phyloP scores from a whole-genome alignment of 1,284 basidiomycete species.

The Tausonia pullulans region DNA sequence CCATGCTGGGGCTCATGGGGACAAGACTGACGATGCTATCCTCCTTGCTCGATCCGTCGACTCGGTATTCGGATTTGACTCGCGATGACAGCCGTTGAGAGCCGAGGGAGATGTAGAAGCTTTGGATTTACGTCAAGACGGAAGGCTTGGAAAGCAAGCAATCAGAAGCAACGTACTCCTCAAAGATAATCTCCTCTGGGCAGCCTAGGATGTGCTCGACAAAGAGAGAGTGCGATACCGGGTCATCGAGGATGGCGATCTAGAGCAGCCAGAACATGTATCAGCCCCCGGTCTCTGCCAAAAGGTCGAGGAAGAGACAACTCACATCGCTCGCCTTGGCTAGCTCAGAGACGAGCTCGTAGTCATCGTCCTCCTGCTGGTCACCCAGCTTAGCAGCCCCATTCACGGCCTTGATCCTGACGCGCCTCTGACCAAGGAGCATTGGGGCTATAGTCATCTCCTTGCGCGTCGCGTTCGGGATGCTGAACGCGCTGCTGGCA shows the following conservation, averaged over 20 bases:
- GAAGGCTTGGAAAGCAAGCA: conserved; percentile 23
- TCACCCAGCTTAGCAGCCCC: neutral
- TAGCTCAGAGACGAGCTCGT: conserved; percentile 58
- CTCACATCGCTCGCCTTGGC: conserved; percentile 25
- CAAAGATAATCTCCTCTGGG: conserved; percentile 79
- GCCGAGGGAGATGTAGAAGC: conserved; percentile 37
- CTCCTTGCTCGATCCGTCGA: conserved; percentile 1
- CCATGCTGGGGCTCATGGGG: conserved; percentile 9
- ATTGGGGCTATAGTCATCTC: conserved; percentile 1
- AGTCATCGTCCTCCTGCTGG: conserved; percentile 46
- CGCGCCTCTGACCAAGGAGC: conserved; percentile 5
- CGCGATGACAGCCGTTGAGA: conserved; percentile 58
- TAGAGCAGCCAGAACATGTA: conserved; percentile 26
- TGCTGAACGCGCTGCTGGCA: conserved; percentile 3
- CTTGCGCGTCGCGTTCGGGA: conserved; percentile 1
- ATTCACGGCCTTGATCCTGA: neutral
- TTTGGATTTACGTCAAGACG: conserved; percentile 24
- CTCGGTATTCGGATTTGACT: conserved; percentile 61
- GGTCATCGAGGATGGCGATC: conserved; percentile 70
- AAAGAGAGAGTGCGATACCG: conserved; percentile 62
- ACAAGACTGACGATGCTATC: neutral
- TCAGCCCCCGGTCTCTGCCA: neutral
- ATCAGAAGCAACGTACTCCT: conserved; percentile 40
- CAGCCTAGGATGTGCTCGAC: conserved; percentile 56
- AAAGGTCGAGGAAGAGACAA: neutral